Evolutionary conservation across 441 rosid species (phyloP).

Genomic region (Gossypium laxum): DNA sequence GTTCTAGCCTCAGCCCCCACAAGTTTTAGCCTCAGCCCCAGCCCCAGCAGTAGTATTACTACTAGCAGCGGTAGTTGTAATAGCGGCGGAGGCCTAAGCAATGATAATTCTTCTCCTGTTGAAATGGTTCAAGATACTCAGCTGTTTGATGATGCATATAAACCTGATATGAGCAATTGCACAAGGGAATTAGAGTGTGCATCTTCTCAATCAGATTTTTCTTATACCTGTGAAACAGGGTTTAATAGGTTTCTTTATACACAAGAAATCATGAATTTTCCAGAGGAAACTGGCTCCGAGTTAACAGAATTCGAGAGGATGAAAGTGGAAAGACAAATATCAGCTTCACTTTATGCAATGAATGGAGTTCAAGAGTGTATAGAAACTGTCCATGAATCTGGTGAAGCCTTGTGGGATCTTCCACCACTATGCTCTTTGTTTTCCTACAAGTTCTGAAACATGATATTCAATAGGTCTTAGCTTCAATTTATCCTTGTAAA

Average conservation of each 20-base stretch:
- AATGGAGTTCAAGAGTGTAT: slow-evolving; percentile 59
- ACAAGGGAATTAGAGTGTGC: slow-evolving; percentile 22
- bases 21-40: slow-evolving; percentile 3
- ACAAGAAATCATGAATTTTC: slow-evolving; percentile 37
- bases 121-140: slow-evolving; percentile 21
- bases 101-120: slow-evolving; percentile 17
- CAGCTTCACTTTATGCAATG: slow-evolving; percentile 61
- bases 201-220: slow-evolving; percentile 22
- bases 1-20: slow-evolving; percentile 20
- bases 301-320: slow-evolving; percentile 57
- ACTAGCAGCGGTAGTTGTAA: slow-evolving; percentile 13
- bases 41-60: slow-evolving; percentile 9
- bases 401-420: slow-evolving; percentile 63
- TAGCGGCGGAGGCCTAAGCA: slow-evolving; percentile 16
- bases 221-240: slow-evolving; percentile 24
- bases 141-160: slow-evolving; percentile 40
- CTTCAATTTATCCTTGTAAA: not conserved
- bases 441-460: not conserved
- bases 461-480: not conserved
- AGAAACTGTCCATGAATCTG: slow-evolving; percentile 39
- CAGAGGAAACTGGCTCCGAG: slow-evolving; percentile 22
- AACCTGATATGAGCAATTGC: slow-evolving; percentile 51
- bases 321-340: slow-evolving; percentile 61
- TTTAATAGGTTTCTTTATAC: slow-evolving; percentile 39
- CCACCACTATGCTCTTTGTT: slow-evolving; percentile 45